A percentile compares a stretch with the other conserved stretches of the same genome.
Conservation (phyloP, 768 basidiomycete species). For the Tylopilus vinaceipallidus region DNA sequence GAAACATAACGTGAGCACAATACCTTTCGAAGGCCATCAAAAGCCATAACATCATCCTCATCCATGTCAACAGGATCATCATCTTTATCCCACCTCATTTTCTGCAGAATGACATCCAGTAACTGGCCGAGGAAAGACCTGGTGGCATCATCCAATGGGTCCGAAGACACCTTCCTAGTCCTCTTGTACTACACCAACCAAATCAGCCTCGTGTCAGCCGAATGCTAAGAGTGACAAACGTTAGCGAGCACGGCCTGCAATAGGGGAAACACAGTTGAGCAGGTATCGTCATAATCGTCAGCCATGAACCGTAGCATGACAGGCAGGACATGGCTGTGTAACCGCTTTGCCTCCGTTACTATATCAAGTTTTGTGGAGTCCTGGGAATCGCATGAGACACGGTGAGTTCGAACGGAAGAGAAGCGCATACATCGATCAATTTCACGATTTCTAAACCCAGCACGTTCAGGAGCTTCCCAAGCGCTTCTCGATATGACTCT, state of each 20-base stretch:
- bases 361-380: slow-evolving; percentile 59
- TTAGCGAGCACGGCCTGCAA: slow-evolving; percentile 69
- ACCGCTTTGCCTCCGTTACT: slow-evolving; percentile 57
- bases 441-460: slow-evolving; percentile 82
- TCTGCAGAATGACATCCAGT: slow-evolving; percentile 74
- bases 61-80: slow-evolving; percentile 81
- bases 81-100: slow-evolving; percentile 89
- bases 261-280: slow-evolving; percentile 79
- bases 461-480: slow-evolving; percentile 80
- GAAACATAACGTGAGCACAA: slow-evolving; percentile 14
- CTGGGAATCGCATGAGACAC: slow-evolving; percentile 34
- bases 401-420: not conserved
- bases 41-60: slow-evolving; percentile 81
- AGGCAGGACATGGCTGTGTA: slow-evolving; percentile 70
- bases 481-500: slow-evolving; percentile 83
- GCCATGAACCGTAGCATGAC: slow-evolving; percentile 86
- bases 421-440: slow-evolving; percentile 64
- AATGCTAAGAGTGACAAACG: slow-evolving; percentile 42
- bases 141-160: slow-evolving; percentile 61
- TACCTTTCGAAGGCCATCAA: slow-evolving; percentile 85
- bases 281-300: slow-evolving; percentile 88
- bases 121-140: slow-evolving; percentile 76
- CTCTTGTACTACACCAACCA: slow-evolving; percentile 80
- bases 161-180: slow-evolving; percentile 55
- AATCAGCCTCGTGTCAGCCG: slow-evolving; percentile 2